Base-by-base conservation (phyloP, 2,329 filamentous ascomycete genomes). In the Arthrobotrys sinensis region DNA sequence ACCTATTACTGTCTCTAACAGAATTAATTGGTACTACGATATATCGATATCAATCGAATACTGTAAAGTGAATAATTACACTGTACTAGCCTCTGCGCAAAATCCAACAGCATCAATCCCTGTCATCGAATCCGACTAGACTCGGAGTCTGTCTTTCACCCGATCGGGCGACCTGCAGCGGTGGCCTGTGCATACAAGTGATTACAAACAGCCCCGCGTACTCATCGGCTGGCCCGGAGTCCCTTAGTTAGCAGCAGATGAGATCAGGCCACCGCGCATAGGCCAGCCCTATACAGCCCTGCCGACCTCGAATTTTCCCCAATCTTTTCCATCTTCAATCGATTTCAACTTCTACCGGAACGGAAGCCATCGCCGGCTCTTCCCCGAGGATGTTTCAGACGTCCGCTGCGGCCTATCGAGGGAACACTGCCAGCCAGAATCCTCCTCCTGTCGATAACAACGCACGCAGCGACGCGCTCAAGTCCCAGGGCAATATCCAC, bases 401-500 rank as follows among this genome's bases (percentile, higher is more conserved):
- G 6, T 62, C 71, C 32, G 52, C 70, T 21, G 19, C 62, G 60
- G 72, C 53, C 7, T 66, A 66, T 62, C 66, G 66, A 60, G 60
- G 57, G 19, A 40, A 21, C 24, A 43, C 79, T 62, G 64, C 60
- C 38, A 60, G 76, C 34, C 77, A 75, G 48, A 50, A 50, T n/a
- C 19, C 73, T 14, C 60, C 80, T 32, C 76, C 80, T 4, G 72
- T 76, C 24, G 43, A 76, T 53, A 60, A 80, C 43, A 62, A 77
- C 55, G 66, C 80, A 24, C 77, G 81, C 52, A 77, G 80, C 16
- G 76, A 81, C 71, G 78, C 70, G 28, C 80, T 81, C 64, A 81
- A 81, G 21, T 57, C 72, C 7, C 80, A 80, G 28, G 81, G 81
- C 28, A 82, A 82, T 43, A 45, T 53, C 21, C 71, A 80, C 45